Percentiles rank a stretch among this genome's conserved stretches.
phyloP scores from a whole-genome alignment of 2,329 filamentous ascomycete species.

The Teratosphaeria pseudoeucalypti region DNA sequence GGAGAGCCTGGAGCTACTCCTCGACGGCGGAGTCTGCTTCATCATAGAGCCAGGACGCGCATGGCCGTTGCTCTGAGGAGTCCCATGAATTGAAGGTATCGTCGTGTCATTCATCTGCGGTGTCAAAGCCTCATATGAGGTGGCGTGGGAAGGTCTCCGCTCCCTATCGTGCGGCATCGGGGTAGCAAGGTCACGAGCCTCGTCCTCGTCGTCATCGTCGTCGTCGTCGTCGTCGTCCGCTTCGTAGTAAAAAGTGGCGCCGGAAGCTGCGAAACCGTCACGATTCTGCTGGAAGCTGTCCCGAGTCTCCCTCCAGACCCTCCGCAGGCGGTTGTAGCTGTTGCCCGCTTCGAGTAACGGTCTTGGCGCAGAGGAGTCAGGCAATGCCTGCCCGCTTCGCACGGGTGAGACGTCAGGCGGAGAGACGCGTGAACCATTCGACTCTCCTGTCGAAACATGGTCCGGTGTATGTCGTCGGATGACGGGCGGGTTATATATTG shows the following conservation, averaged over 20 bases:
- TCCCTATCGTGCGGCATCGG: slow-evolving; percentile 12
- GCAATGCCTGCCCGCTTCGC: not conserved
- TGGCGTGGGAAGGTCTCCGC: slow-evolving; percentile 5
- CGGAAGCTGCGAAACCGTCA: not conserved
- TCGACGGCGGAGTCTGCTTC: slow-evolving; percentile 6
- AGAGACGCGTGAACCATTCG: not conserved
- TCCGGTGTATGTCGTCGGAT: not conserved
- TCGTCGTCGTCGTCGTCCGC: slow-evolving; percentile 6
- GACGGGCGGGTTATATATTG: not conserved
- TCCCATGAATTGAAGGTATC: slow-evolving; percentile 1
- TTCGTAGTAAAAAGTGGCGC: not conserved
- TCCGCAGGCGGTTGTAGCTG: not conserved
- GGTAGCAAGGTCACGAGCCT: slow-evolving; percentile 13
- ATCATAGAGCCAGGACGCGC: not conserved
- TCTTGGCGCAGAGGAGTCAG: not conserved
- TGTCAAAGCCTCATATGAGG: not conserved
- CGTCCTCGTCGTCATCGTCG: slow-evolving; percentile 6
- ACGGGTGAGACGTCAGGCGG: slow-evolving; percentile 1
- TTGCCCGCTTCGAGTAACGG: not conserved
- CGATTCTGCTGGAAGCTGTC: not conserved
- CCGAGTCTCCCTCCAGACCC: not conserved
- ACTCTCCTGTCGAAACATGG: not conserved
- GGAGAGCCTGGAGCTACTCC: slow-evolving; percentile 5
- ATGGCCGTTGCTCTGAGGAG: slow-evolving; percentile 1
- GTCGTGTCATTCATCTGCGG: not conserved